These are phyloP conservation scores for Echeveria elegans DNA, from an alignment of 164 flowering plant genomes.

Conservation along the genomic window DNA sequence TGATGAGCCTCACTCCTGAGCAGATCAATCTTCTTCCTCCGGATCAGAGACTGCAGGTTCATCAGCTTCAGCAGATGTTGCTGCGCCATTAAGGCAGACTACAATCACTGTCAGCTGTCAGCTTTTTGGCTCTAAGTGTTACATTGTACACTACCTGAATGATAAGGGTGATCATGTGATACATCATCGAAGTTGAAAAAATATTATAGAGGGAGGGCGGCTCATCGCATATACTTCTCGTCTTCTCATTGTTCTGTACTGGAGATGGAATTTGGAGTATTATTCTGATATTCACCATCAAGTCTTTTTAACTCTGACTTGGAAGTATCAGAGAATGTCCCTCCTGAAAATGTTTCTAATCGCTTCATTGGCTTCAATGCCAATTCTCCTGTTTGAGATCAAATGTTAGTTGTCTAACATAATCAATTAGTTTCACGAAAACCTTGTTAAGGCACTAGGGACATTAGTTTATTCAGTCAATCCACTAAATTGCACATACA, in stretches of 20 bases:
- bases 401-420: neutral
- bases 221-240: no score
- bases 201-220: no score
- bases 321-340: slow-evolving; percentile 76
- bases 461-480: neutral
- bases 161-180: no score
- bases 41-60: slow-evolving; percentile 86
- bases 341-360: slow-evolving; percentile 76
- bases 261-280: no score
- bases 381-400: slow-evolving; percentile 41
- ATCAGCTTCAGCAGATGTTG: slow-evolving; percentile 86
- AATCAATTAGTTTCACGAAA: neutral
- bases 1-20: slow-evolving; percentile 89
- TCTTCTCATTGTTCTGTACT: no score
- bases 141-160: no score
- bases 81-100: slow-evolving; percentile 34
- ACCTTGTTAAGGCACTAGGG: neutral
- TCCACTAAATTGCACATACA: neutral
- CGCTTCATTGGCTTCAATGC: slow-evolving; percentile 86
- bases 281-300: slow-evolving; percentile 3
- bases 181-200: no score
- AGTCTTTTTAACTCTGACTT: slow-evolving; percentile 40
- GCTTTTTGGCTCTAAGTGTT: no score
- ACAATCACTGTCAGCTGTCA: no score
- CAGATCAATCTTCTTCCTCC: slow-evolving; percentile 87